Conservation (phyloP, 2,329 filamentous ascomycete genomes). For the Tolypocladium endophyticum region DNA sequence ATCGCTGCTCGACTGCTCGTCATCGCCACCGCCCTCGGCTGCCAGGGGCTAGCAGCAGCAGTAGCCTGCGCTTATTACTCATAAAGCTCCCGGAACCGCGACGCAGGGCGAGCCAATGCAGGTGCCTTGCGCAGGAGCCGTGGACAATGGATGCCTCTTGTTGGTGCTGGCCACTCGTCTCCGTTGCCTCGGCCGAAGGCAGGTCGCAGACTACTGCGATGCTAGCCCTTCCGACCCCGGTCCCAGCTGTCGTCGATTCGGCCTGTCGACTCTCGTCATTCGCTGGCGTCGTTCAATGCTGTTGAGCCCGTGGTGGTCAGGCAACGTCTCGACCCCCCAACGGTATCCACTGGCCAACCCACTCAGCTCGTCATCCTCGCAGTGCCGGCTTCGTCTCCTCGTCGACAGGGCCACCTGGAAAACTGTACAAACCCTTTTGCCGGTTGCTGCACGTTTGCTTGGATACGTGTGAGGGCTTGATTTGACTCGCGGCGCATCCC, state of each 20-base stretch:
- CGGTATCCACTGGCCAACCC: not conserved
- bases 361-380: not conserved
- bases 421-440: not conserved
- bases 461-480: slow-evolving; percentile 4
- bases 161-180: not conserved
- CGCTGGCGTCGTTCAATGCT: not conserved
- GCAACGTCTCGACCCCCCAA: not conserved
- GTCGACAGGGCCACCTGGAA: not conserved
- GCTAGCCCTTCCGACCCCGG: too few relatives aligned
- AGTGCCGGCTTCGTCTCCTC: not conserved
- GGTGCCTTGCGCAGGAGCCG: not conserved
- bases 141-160: not conserved
- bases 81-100: not conserved
- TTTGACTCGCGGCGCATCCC: not conserved
- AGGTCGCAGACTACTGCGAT: not conserved
- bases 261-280: not conserved
- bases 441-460: not conserved
- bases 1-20: not conserved
- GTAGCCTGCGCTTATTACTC: not conserved
- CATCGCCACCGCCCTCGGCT: not conserved
- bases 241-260: not conserved
- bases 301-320: too few relatives aligned
- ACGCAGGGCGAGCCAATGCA: not conserved
- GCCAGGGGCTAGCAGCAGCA: not conserved
- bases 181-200: not conserved